A percentile compares a stretch with the other conserved stretches of the same genome.
Evolutionary conservation across 768 basidiomycete genomes (phyloP).

Genomic region (Psilocybe subaeruginosa): DNA sequence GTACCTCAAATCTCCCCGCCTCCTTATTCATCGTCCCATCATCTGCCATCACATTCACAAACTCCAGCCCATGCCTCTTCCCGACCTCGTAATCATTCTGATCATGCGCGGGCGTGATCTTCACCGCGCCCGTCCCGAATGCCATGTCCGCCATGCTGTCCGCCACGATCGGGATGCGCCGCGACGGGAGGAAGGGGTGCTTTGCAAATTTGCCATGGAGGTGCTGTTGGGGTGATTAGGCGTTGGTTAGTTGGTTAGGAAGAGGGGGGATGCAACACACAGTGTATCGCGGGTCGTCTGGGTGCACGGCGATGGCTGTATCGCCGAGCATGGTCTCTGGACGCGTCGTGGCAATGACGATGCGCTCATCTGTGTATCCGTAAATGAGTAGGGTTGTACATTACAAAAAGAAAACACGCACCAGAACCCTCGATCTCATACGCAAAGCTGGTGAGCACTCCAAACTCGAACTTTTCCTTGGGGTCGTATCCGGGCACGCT

Average conservation of each 20-base stretch:
- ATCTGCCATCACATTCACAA: conserved; percentile 95
- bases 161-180: conserved; percentile 85
- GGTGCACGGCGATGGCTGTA: conserved; percentile 96
- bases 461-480: conserved; percentile 98
- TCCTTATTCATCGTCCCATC: conserved; percentile 97
- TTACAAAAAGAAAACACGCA: conserved; percentile 29
- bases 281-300: conserved; percentile 88
- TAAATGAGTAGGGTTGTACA: not conserved
- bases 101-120: conserved; percentile 98
- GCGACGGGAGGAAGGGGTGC: conserved; percentile 84
- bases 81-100: conserved; percentile 97
- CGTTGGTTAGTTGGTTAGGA: no score
- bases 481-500: conserved; percentile 92
- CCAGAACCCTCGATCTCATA: conserved; percentile 89
- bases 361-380: conserved; percentile 70
- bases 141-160: conserved; percentile 90
- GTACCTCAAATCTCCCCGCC: conserved; percentile 62
- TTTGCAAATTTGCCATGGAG: conserved; percentile 90
- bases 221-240: conserved; percentile 48
- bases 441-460: conserved; percentile 94
- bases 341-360: conserved; percentile 95
- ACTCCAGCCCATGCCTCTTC: conserved; percentile 81
- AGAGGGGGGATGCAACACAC: conserved; percentile 38
- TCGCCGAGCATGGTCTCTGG: conserved; percentile 99
- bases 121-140: conserved; percentile 98